phyloP scores from a whole-genome alignment of 257 asterid genomes.

The Eustoma russellianum region DNA sequence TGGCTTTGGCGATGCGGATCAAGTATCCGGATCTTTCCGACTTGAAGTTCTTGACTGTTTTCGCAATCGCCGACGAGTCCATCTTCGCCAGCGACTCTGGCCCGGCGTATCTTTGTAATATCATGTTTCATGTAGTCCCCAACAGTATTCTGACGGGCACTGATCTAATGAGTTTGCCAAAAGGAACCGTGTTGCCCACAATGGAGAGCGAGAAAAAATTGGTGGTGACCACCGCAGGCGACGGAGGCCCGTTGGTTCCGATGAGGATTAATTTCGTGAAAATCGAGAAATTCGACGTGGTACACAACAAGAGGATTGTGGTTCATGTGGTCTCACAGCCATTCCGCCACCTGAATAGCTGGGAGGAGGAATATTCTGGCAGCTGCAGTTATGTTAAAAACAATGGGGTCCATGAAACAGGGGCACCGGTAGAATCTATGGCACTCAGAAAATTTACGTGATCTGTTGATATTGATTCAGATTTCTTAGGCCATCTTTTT shows the following conservation, averaged over 20 bases:
- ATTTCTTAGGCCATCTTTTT: too few relatives aligned
- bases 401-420: not conserved
- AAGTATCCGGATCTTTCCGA: conserved; percentile 39
- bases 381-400: not conserved
- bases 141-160: conserved; percentile 38
- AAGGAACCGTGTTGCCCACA: conserved; percentile 40
- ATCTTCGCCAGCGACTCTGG: conserved; percentile 52
- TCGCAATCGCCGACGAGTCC: conserved; percentile 60
- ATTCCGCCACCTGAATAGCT: conserved; percentile 28
- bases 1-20: conserved; percentile 55
- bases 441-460: too few relatives aligned
- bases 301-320: conserved; percentile 47
- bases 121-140: conserved; percentile 62
- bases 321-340: conserved; percentile 59
- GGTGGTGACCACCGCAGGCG: conserved; percentile 61
- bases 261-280: conserved; percentile 61
- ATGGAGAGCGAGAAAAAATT: conserved; percentile 41
- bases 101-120: conserved; percentile 42
- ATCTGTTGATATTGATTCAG: too few relatives aligned
- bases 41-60: conserved; percentile 48
- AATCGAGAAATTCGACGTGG: conserved; percentile 40
- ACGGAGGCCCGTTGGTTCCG: conserved; percentile 47
- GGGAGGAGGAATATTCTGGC: conserved; percentile 1
- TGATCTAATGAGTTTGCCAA: conserved; percentile 33
- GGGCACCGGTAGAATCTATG: not conserved